Conservation (phyloP, 2,329 filamentous ascomycete genomes). For the Macrophomina pseudophaseolina region DNA sequence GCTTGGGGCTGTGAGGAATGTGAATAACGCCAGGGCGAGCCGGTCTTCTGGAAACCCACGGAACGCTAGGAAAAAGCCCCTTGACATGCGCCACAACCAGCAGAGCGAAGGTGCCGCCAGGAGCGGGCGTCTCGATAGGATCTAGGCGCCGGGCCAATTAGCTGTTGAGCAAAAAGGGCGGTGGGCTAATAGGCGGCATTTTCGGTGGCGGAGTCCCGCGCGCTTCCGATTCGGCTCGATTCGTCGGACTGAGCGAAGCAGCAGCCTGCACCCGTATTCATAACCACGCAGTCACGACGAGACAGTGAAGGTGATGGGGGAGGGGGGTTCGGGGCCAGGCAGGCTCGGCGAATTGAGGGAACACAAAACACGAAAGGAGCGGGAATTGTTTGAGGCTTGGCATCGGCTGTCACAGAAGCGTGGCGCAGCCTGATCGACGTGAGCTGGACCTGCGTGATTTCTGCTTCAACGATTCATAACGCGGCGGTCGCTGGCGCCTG, state of each 20-base stretch:
- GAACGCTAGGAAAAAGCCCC: background rate
- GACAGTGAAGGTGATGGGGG: background rate
- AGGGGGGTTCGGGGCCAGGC: background rate
- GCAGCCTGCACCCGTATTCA: background rate
- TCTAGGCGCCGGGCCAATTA: no score
- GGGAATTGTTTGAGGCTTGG: conserved; percentile 4
- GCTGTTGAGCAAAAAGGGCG: background rate
- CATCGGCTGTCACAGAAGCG: background rate
- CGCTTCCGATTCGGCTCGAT: background rate
- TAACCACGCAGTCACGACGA: background rate
- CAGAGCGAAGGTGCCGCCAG: background rate
- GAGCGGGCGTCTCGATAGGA: background rate
- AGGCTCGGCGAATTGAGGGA: background rate
- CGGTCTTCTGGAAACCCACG: no score
- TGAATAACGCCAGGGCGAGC: background rate
- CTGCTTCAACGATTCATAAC: background rate
- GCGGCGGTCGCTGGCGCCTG: background rate
- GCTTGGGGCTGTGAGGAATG: background rate
- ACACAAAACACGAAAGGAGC: background rate
- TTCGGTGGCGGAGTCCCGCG: background rate
- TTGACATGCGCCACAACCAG: background rate
- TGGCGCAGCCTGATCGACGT: conserved; percentile 6
- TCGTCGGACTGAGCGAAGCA: background rate
- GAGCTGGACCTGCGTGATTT: conserved; percentile 3
- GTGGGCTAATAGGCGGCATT: no score